Base-by-base conservation (phyloP, 2,329 filamentous ascomycete species). In the Aspergillus oerlinghausenensis region DNA sequence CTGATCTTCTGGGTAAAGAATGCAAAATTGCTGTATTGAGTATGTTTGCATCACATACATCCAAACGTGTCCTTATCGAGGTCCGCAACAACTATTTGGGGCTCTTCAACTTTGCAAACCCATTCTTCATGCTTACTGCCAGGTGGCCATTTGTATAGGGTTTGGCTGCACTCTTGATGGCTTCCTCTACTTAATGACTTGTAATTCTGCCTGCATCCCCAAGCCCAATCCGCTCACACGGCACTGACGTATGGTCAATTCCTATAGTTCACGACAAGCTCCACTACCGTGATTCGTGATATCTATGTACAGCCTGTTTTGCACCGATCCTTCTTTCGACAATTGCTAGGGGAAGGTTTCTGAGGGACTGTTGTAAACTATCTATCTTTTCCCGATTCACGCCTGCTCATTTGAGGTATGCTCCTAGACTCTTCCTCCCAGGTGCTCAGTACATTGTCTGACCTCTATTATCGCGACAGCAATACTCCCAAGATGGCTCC, bases 81-180 rank as follows among this genome's bases (percentile, higher is more conserved):
- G 51, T 29, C 43, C n/a, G 29, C 55, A 26, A 52, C 32, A 49
- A 55, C 54, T 40, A 54, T 17, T 60, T 55, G 54, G 32, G 40
- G 40, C 53, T 51, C 53, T 50, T 43, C 55, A 49, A 59, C 42
- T 47, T 58, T 59, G 26, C 32, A 40, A 50, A 25, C 42, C 52
- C 56, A 56, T 54, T 11, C 19, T 53, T 50, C 49, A 56, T 55
- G 52, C 61, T 65, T 70, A 58, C 64, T 70, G 68, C 66, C 69
- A 72, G 63, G 66, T 72, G 69, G 66, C 69, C 69, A 62, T 59
- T 65, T 61, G 53, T 55, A 64, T 59, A 59, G 60, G 60, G 56
- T 61, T 55, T 60, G 59, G 61, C 65, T 59, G 57, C 59, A 32
- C 62, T 60, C 64, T 64, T 54, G 57, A 71, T 72, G 69, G 67